These are phyloP conservation scores for Xylariales sp. DNA, from an alignment of 2,329 filamentous ascomycete genomes.

Conservation along the genomic window DNA sequence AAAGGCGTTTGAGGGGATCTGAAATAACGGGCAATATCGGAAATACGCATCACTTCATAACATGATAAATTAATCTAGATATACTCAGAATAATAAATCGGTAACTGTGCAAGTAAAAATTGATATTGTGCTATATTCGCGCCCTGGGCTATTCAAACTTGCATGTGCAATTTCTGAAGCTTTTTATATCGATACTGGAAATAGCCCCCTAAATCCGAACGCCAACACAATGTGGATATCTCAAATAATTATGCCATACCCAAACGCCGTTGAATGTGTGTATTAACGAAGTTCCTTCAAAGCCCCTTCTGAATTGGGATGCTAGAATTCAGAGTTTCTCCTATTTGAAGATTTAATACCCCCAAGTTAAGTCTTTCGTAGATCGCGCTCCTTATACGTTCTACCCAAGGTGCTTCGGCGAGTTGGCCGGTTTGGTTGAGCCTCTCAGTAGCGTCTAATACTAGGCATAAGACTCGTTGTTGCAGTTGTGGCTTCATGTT, in stretches of 20 bases:
- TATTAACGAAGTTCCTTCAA: slow-evolving; percentile 6
- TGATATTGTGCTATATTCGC: not conserved
- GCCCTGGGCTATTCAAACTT: not conserved
- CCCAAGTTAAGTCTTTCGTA: slow-evolving; percentile 38
- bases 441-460: slow-evolving; percentile 44
- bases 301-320: slow-evolving; percentile 24
- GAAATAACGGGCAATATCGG: not conserved
- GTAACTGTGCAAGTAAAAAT: not conserved
- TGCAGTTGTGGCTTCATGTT: slow-evolving; percentile 22
- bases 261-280: slow-evolving; percentile 23
- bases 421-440: slow-evolving; percentile 42
- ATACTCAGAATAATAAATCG: not conserved
- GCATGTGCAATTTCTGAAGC: not conserved
- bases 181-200: not conserved
- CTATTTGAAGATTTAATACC: slow-evolving; percentile 35
- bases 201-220: slow-evolving; percentile 24
- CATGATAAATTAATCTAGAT: not conserved
- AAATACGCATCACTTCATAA: slow-evolving; percentile 3
- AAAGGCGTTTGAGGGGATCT: not conserved
- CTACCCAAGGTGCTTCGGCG: slow-evolving; percentile 45
- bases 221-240: slow-evolving; percentile 39
- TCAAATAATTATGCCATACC: slow-evolving; percentile 20
- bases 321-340: slow-evolving; percentile 31
- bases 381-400: slow-evolving; percentile 40
- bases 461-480: slow-evolving; percentile 39